Conservation (phyloP, 2,329 filamentous ascomycete genomes). For the Cercospora sesami region DNA sequence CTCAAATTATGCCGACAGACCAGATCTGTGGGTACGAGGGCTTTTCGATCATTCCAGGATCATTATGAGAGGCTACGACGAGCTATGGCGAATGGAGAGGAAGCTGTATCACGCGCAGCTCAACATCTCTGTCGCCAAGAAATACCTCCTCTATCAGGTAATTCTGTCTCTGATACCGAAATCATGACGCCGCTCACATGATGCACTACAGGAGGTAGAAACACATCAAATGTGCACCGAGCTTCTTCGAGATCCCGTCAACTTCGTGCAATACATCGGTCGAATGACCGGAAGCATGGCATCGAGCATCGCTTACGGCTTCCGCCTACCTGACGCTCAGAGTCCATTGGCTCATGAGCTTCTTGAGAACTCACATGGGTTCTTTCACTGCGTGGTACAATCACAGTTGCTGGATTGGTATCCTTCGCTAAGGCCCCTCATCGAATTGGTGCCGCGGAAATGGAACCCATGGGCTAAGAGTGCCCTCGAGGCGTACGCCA, state of each 20-base stretch:
- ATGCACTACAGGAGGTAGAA: not conserved
- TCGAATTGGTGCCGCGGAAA: not conserved
- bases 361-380: not conserved
- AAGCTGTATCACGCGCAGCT: not conserved
- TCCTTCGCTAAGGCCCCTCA: not conserved
- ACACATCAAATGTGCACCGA: not conserved
- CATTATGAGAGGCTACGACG: not conserved
- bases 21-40: not conserved
- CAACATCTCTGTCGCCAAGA: not conserved
- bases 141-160: not conserved
- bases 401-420: not conserved
- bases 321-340: not conserved
- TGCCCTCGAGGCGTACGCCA: not conserved
- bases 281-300: not conserved
- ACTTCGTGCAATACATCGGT: not conserved
- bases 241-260: not conserved
- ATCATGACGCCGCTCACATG: not conserved
- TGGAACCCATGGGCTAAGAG: not conserved
- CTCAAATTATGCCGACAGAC: not conserved
- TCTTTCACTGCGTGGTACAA: not conserved
- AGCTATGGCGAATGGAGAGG: not conserved
- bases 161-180: not conserved
- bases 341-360: not conserved
- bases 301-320: not conserved
- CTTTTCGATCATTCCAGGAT: not conserved